Conservation (phyloP, 371 early-diverging fungal genomes). For the Mortierella sp. region DNA sequence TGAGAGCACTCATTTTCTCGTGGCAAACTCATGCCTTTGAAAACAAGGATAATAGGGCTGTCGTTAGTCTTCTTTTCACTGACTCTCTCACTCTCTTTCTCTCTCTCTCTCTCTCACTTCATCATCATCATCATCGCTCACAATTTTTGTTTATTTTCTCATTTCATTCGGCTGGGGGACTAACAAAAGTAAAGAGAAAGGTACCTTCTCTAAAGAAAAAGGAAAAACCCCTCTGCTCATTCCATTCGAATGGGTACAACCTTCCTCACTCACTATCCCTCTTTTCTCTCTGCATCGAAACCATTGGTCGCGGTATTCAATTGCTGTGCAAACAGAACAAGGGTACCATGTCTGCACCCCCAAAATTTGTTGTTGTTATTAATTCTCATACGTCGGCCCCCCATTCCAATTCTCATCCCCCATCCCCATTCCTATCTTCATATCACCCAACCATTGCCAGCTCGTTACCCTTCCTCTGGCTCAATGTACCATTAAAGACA, state of each 20-base stretch:
- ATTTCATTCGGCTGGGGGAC: not conserved
- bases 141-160: not conserved
- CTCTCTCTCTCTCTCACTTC: not conserved
- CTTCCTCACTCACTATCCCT: not conserved
- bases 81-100: not conserved
- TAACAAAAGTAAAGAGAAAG: not conserved
- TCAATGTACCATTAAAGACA: too few species aligned
- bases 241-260: not conserved
- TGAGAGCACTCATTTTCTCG: slow-evolving; percentile 10
- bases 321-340: not conserved
- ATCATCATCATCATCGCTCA: not conserved
- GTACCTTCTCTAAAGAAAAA: not conserved
- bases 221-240: not conserved
- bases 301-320: not conserved
- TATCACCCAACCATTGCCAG: not conserved
- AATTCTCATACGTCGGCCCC: too few species aligned
- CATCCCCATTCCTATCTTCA: not conserved
- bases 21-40: not conserved
- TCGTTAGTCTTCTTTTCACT: not conserved
- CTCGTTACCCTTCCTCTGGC: too few species aligned
- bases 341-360: not conserved
- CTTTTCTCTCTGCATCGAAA: not conserved
- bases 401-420: not conserved
- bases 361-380: not conserved
- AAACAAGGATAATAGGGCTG: not conserved